Percentiles rank a stretch among this genome's conserved stretches.
phyloP scores from a whole-genome alignment of 1,139 yeast genomes.

The Sugiyamaella castrensis region DNA sequence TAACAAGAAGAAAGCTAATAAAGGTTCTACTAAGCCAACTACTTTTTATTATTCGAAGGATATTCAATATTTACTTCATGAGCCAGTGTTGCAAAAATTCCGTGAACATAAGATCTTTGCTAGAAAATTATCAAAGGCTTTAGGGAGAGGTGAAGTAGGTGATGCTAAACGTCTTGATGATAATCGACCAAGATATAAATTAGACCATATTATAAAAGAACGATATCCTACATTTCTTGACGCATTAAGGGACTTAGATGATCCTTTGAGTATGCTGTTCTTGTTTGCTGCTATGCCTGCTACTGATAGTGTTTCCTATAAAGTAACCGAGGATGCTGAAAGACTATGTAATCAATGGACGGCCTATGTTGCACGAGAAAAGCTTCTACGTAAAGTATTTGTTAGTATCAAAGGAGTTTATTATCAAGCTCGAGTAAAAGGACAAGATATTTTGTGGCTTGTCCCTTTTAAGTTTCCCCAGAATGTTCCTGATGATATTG shows the following conservation, averaged over 20 bases:
- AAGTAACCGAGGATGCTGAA: slow-evolving; percentile 82
- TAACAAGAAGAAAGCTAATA: slow-evolving; percentile 94
- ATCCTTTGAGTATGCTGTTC: slow-evolving; percentile 92
- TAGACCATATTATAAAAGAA: slow-evolving; percentile 89
- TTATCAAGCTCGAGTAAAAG: slow-evolving; percentile 84
- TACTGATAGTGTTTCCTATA: slow-evolving; percentile 74
- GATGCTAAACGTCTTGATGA: slow-evolving; percentile 84
- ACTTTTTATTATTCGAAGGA: slow-evolving; percentile 94
- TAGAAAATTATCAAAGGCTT: slow-evolving; percentile 81
- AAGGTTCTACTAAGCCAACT: slow-evolving; percentile 93
- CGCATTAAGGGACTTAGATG: slow-evolving; percentile 90
- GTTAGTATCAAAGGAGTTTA: slow-evolving; percentile 97
- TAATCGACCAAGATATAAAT: slow-evolving; percentile 77
- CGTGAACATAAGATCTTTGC: slow-evolving; percentile 96
- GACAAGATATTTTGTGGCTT: slow-evolving; percentile 93
- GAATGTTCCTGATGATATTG: slow-evolving; percentile 89
- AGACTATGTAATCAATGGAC: slow-evolving; percentile 90
- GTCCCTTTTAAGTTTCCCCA: slow-evolving; percentile 97
- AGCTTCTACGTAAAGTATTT: slow-evolving; percentile 80
- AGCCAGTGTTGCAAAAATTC: slow-evolving; percentile 87
- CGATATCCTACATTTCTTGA: slow-evolving; percentile 93
- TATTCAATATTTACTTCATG: slow-evolving; percentile 91
- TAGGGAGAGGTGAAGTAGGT: slow-evolving; percentile 87
- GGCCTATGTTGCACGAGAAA: slow-evolving; percentile 86
- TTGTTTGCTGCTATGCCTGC: slow-evolving; percentile 94